A percentile compares a stretch with the other conserved stretches of the same genome.
Conservation (phyloP, 179 eudicot species). For the Beta lomatogona region DNA sequence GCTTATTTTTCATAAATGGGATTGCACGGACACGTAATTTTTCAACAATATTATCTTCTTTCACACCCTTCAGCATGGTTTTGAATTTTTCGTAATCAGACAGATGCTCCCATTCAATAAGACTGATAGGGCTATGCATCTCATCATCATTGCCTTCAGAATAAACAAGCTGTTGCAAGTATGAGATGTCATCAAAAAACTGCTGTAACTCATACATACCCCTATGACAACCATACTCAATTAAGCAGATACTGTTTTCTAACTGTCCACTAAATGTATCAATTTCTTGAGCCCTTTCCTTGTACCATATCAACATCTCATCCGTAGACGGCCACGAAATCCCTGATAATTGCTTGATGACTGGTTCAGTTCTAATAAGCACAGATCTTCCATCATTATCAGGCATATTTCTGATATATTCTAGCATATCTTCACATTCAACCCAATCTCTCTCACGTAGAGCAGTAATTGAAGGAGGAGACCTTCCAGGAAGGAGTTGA, state of each 20-base stretch:
- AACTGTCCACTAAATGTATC: constrained; percentile 91
- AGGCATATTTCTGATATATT: constrained; percentile 43
- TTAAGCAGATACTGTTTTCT: constrained; percentile 69
- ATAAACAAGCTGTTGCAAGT: constrained; percentile 82
- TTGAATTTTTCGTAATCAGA: constrained; percentile 89
- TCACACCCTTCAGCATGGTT: constrained; percentile 67
- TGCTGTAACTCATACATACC: constrained; percentile 71
- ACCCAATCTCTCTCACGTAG: constrained; percentile 94
- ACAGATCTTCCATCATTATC: constrained; percentile 45
- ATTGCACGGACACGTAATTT: constrained; percentile 66
- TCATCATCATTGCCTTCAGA: constrained; percentile 57
- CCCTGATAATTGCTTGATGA: constrained; percentile 55
- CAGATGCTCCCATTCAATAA: constrained; percentile 74
- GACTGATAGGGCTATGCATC: constrained; percentile 53
- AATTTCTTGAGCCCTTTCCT: constrained; percentile 81
- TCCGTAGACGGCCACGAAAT: constrained; percentile 72
- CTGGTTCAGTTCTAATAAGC: constrained; percentile 71
- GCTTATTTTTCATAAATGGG: constrained; percentile 72
- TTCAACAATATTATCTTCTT: constrained; percentile 65
- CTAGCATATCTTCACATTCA: constrained; percentile 78
- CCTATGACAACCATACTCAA: constrained; percentile 76
- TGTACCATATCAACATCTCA: constrained; percentile 80
- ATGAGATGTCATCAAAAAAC: constrained; percentile 71
- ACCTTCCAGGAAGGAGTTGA: constrained; percentile 91
- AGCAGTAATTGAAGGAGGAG: constrained; percentile 66